Evolutionary conservation across 2,329 filamentous ascomycete genomes (phyloP).

Genomic region (Fusarium sp.): DNA sequence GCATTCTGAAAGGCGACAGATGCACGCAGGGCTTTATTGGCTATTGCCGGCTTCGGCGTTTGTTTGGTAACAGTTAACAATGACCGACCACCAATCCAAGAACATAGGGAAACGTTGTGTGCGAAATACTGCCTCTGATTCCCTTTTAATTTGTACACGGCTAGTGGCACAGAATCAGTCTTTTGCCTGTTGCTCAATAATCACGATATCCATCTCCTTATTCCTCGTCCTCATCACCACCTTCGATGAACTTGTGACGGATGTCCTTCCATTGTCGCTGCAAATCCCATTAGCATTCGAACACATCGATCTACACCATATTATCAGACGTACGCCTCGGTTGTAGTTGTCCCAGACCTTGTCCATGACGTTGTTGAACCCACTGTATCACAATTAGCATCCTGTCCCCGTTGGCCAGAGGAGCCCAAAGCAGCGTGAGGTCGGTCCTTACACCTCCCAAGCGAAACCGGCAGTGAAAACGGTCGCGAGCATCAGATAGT

Average conservation of each 20-base stretch:
- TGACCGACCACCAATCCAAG: neutral
- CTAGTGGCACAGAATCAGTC: slow-evolving; percentile 44
- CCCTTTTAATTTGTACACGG: slow-evolving; percentile 48
- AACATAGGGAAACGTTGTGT: slow-evolving; percentile 30
- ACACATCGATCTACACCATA: neutral
- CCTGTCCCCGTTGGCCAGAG: slow-evolving; percentile 31
- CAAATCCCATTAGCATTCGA: slow-evolving; percentile 41
- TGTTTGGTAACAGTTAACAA: neutral
- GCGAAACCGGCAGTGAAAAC: slow-evolving; percentile 90
- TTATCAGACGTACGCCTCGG: slow-evolving; percentile 76
- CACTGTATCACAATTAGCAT: slow-evolving; percentile 63
- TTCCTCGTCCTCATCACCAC: slow-evolving; percentile 60
- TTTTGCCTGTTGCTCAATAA: slow-evolving; percentile 33
- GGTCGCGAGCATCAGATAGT: slow-evolving; percentile 84
- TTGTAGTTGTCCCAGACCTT: slow-evolving; percentile 91
- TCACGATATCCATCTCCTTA: slow-evolving; percentile 25
- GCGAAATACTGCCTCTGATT: slow-evolving; percentile 44
- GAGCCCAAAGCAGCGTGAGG: slow-evolving; percentile 3
- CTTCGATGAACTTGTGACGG: slow-evolving; percentile 84
- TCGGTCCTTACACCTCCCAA: slow-evolving; percentile 84
- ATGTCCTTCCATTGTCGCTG: slow-evolving; percentile 99
- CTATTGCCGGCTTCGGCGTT: neutral
- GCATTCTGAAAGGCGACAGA: neutral
- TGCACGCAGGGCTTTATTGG: neutral
- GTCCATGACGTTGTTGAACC: slow-evolving; percentile 83